A percentile compares a stretch with the other conserved stretches of the same genome.
Evolutionary conservation across 2,329 filamentous ascomycete species (phyloP).

Genomic region (Pseudogymnoascus sp.): DNA sequence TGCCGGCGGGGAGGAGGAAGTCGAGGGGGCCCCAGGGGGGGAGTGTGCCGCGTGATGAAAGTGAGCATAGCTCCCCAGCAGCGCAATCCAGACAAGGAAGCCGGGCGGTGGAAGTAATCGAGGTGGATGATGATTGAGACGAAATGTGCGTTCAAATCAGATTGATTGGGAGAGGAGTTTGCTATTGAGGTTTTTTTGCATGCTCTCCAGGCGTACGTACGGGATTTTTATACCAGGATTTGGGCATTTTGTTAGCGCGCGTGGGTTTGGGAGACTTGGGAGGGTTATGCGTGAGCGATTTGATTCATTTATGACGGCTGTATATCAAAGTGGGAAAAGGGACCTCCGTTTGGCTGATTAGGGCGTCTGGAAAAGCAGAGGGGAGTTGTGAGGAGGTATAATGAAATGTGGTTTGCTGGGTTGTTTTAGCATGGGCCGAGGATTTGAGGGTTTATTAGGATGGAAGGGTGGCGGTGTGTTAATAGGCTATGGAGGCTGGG

Average conservation of each 20-base stretch:
- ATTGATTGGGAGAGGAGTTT: neutral
- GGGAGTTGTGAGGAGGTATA: neutral
- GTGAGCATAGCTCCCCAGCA: neutral
- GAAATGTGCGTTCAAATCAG: neutral
- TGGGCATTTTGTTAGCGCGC: neutral
- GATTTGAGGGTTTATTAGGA: neutral
- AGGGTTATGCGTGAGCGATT: neutral
- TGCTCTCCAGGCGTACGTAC: neutral
- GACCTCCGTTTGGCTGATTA: neutral
- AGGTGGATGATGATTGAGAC: conserved; percentile 25
- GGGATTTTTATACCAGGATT: neutral
- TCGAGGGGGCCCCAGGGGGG: conserved; percentile 14
- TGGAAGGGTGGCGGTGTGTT: neutral
- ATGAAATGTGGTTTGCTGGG: neutral
- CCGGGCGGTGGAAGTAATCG: conserved; percentile 23
- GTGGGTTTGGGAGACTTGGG: neutral
- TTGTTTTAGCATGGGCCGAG: neutral
- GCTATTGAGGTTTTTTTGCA: neutral
- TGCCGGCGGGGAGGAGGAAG: conserved; percentile 20
- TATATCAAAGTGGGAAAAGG: neutral
- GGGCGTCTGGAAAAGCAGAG: neutral
- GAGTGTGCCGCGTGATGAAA: conserved; percentile 21
- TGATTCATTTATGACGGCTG: neutral
- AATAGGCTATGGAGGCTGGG: neutral
- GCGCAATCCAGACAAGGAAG: conserved; percentile 17